Conservation (phyloP, 805 yeast genomes). For the Lipomyces kockii region DNA sequence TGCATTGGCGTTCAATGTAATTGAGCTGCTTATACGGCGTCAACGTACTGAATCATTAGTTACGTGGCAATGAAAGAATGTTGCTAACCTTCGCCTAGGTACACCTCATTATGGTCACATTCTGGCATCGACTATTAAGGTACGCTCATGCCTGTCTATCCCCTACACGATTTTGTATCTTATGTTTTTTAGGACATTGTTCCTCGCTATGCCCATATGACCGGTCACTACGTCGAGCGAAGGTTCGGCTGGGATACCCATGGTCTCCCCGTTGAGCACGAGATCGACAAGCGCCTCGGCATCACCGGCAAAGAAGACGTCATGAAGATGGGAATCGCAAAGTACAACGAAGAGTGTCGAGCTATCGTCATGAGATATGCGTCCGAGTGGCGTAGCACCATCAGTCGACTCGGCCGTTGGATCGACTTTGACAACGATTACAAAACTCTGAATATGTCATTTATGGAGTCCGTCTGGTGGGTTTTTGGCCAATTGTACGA, state of each 20-base stretch:
- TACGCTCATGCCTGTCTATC: not conserved
- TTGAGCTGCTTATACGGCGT: not conserved
- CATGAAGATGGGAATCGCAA: conserved; percentile 88
- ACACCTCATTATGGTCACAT: conserved; percentile 99
- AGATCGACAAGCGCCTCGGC: conserved; percentile 95
- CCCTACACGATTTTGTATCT: not conserved
- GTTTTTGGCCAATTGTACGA: conserved; percentile 86
- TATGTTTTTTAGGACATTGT: conserved; percentile 68
- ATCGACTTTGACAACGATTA: conserved; percentile 95
- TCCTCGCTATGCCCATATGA: conserved; percentile 98
- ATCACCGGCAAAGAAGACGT: conserved; percentile 94
- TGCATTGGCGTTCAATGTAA: not conserved
- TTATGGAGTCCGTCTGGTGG: conserved; percentile 99
- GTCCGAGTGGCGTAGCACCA: conserved; percentile 89
- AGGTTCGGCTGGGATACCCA: conserved; percentile 99
- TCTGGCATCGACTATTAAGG: conserved; percentile 90
- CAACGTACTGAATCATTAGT: not conserved
- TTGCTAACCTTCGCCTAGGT: conserved; percentile 51
- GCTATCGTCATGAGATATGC: conserved; percentile 98
- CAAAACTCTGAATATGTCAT: conserved; percentile 83
- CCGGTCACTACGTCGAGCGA: conserved; percentile 93
- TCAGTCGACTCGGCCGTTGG: conserved; percentile 98
- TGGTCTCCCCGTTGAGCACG: conserved; percentile 98
- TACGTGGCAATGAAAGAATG: not conserved
- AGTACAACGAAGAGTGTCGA: conserved; percentile 93